phyloP scores from a whole-genome alignment of 1,284 basidiomycete species.

The Porogramme epimiltina region DNA sequence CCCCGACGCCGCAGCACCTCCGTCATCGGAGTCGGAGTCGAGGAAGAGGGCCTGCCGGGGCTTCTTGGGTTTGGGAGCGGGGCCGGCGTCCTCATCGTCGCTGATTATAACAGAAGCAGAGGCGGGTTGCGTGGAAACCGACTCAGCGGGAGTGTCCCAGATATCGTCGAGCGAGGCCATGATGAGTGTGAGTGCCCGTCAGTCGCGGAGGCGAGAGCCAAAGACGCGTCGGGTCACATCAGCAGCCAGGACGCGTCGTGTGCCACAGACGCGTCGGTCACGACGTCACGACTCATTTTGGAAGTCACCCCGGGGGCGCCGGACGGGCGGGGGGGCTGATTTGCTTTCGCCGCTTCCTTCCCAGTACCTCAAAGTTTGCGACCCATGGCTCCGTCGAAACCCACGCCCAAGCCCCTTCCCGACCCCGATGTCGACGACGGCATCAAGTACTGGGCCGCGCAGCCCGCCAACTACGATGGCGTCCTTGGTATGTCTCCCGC shows the following conservation, averaged over 20 bases:
- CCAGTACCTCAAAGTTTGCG: not conserved
- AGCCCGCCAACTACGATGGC: constrained; percentile 75
- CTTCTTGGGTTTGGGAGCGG: constrained; percentile 31
- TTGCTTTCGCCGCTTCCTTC: no score
- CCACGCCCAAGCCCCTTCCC: constrained; percentile 22
- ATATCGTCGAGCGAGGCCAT: constrained; percentile 40
- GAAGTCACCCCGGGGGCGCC: not conserved
- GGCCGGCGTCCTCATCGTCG: constrained; percentile 11
- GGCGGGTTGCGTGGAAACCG: constrained; percentile 17
- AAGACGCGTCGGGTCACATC: not conserved
- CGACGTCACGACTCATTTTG: constrained; percentile 12
- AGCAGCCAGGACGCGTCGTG: constrained; percentile 1
- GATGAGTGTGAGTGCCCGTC: constrained; percentile 25
- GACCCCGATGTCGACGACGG: constrained; percentile 62
- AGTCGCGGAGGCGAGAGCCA: constrained; percentile 15
- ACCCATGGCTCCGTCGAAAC: not conserved
- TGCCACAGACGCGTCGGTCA: constrained; percentile 22
- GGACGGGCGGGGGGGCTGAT: no score
- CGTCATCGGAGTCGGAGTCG: constrained; percentile 50
- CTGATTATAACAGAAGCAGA: not conserved
- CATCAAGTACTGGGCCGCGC: constrained; percentile 76
- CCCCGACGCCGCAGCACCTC: constrained; percentile 17
- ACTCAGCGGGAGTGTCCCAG: constrained; percentile 45
- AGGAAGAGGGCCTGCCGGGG: constrained; percentile 49
- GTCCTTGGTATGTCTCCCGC: constrained; percentile 51